These are phyloP conservation scores for Begonia masoniana DNA, from an alignment of 306 rosid genomes.

Conservation along the genomic window DNA sequence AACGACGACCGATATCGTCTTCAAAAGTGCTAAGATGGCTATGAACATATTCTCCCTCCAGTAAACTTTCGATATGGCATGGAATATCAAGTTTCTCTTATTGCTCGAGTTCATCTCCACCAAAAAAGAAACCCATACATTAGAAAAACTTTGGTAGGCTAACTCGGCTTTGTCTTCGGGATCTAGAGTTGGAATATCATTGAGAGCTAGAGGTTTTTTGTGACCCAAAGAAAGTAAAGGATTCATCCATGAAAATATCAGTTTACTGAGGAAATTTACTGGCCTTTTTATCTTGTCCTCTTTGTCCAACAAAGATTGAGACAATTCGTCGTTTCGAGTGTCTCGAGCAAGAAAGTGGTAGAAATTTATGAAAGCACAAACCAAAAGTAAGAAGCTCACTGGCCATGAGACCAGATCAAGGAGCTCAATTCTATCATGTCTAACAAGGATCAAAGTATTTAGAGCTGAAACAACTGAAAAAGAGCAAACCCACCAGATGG, in stretches of 20 bases:
- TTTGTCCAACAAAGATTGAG: slow-evolving; percentile 35
- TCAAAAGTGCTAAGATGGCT: slow-evolving; percentile 34
- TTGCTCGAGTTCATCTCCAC: slow-evolving; percentile 20
- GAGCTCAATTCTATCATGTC: slow-evolving; percentile 14
- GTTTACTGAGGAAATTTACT: slow-evolving; percentile 23
- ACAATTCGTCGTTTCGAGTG: slow-evolving; percentile 11
- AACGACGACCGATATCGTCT: slow-evolving; percentile 29
- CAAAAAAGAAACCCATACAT: slow-evolving; percentile 35
- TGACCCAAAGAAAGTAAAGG: slow-evolving; percentile 43
- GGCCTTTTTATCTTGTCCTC: slow-evolving; percentile 12
- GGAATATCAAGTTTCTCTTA: slow-evolving; percentile 30
- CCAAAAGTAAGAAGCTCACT: slow-evolving; percentile 24
- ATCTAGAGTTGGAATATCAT: slow-evolving; percentile 50
- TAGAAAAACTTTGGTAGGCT: slow-evolving; percentile 29
- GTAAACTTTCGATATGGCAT: slow-evolving; percentile 32
- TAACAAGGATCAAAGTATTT: slow-evolving; percentile 24
- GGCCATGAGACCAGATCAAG: slow-evolving; percentile 29
- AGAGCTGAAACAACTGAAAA: slow-evolving; percentile 29
- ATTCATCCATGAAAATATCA: slow-evolving; percentile 58
- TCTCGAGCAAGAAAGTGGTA: slow-evolving; percentile 10
- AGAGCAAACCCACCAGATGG: slow-evolving; percentile 48
- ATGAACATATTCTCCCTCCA: slow-evolving; percentile 41
- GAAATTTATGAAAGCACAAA: slow-evolving; percentile 31
- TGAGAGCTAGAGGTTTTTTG: slow-evolving; percentile 36
- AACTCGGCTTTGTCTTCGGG: slow-evolving; percentile 47